Conservation (phyloP, 2,329 filamentous ascomycete species). For the Teratosphaeria gauchensis region DNA sequence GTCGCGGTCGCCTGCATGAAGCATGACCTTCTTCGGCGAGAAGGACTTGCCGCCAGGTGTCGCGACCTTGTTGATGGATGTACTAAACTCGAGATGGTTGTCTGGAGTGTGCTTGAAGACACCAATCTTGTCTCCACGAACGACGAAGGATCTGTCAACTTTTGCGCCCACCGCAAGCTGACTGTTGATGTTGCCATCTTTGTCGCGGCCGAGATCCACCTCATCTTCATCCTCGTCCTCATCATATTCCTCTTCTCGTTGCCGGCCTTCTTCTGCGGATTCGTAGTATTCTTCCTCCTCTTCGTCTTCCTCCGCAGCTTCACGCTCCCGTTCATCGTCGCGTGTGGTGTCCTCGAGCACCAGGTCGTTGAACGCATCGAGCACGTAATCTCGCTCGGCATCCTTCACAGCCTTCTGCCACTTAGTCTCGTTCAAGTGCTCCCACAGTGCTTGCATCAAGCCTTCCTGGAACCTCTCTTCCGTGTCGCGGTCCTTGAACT, state of each 20-base stretch:
- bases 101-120: constrained; percentile 95
- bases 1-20: constrained; percentile 81
- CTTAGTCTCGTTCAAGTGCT: constrained; percentile 86
- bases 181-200: constrained; percentile 80
- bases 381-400: constrained; percentile 83
- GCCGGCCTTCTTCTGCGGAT: constrained; percentile 54
- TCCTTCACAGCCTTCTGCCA: constrained; percentile 83
- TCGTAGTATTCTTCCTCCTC: constrained; percentile 50
- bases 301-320: constrained; percentile 44
- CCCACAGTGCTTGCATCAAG: constrained; percentile 92
- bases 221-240: constrained; percentile 68
- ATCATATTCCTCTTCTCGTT: constrained; percentile 67
- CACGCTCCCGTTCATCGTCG: constrained; percentile 45
- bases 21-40: constrained; percentile 92
- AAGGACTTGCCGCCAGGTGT: constrained; percentile 81
- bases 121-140: constrained; percentile 94
- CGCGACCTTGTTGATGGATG: constrained; percentile 91
- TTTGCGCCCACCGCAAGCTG: constrained; percentile 94
- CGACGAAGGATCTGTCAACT: constrained; percentile 92
- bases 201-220: constrained; percentile 55
- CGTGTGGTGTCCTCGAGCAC: constrained; percentile 71
- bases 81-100: constrained; percentile 90
- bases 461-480: constrained; percentile 86
- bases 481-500: constrained; percentile 74
- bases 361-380: constrained; percentile 91